Percentiles rank a stretch among this genome's conserved stretches.
These are phyloP conservation scores for Zygosaccharomyces rouxii DNA, from an alignment of 805 yeast species.

Conservation along the genomic window DNA sequence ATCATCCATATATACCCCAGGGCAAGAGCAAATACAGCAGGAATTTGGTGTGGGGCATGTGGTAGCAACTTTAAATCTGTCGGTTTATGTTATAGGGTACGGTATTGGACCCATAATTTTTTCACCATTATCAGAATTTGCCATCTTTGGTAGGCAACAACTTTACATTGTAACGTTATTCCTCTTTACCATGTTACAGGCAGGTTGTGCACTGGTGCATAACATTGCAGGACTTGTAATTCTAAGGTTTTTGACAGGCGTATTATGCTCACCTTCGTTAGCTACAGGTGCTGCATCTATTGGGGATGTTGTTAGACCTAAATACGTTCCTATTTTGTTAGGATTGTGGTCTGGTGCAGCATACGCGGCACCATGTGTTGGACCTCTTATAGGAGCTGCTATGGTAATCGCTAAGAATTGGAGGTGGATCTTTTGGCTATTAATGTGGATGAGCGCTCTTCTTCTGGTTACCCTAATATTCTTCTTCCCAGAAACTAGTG, in stretches of 20 bases:
- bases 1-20: constrained; percentile 55
- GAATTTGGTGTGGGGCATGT: constrained; percentile 43
- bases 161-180: constrained; percentile 46
- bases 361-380: constrained; percentile 51
- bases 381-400: constrained; percentile 56
- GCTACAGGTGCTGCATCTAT: constrained; percentile 58
- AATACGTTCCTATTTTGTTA: constrained; percentile 44
- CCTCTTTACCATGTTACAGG: constrained; percentile 47
- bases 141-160: constrained; percentile 48
- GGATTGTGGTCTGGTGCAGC: constrained; percentile 53
- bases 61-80: constrained; percentile 47
- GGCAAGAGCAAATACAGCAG: constrained; percentile 39
- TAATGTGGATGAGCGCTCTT: constrained; percentile 40
- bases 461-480: constrained; percentile 36
- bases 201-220: constrained; percentile 49
- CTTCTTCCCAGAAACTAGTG: constrained; percentile 48
- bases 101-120: constrained; percentile 57
- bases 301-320: constrained; percentile 44
- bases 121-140: constrained; percentile 56
- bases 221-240: constrained; percentile 50
- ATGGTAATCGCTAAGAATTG: constrained; percentile 44
- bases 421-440: constrained; percentile 55
- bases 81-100: constrained; percentile 55
- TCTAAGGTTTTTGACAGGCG: constrained; percentile 49
- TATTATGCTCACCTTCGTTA: constrained; percentile 54